Conservation (phyloP, 1,284 basidiomycete species). For the Ganoderma lucidum region DNA sequence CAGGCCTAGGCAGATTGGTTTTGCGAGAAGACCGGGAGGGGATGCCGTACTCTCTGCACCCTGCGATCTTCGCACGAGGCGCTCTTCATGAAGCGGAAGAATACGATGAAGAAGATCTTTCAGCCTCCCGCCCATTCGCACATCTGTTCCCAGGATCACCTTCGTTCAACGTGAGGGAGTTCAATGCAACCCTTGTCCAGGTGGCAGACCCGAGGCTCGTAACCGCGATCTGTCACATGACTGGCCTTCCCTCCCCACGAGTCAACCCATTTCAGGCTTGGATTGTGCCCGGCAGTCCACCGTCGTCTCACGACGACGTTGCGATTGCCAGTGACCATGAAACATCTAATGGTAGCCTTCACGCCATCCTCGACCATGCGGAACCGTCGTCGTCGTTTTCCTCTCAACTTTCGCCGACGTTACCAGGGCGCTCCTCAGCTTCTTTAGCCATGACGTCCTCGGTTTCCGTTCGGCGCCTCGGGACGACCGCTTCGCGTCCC, state of each 20-base stretch:
- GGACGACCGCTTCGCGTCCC: neutral
- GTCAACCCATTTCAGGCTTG: neutral
- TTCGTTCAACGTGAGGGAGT: neutral
- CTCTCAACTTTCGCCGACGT: neutral
- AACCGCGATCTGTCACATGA: slow-evolving; percentile 32
- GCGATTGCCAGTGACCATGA: neutral
- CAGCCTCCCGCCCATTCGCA: slow-evolving; percentile 1
- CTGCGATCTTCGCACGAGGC: slow-evolving; percentile 23
- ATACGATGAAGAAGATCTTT: slow-evolving; percentile 1
- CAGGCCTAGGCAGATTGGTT: slow-evolving; percentile 12
- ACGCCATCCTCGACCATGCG: neutral
- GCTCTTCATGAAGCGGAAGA: neutral
- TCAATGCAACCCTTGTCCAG: slow-evolving; percentile 30
- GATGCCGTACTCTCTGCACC: slow-evolving; percentile 25
- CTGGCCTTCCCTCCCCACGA: slow-evolving; percentile 17
- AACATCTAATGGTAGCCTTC: no score
- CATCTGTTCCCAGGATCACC: slow-evolving; percentile 8
- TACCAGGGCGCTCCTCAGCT: neutral
- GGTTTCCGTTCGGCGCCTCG: neutral
- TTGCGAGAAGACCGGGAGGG: neutral
- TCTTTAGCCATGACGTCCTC: neutral
- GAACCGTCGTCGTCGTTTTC: neutral
- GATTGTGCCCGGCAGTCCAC: neutral
- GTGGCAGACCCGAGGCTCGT: slow-evolving; percentile 37
- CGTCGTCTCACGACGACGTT: neutral